Percentiles rank a stretch among this genome's conserved stretches.
These are phyloP conservation scores for Coniochaeta pulveracea DNA, from an alignment of 2,329 filamentous ascomycete species.

Conservation along the genomic window DNA sequence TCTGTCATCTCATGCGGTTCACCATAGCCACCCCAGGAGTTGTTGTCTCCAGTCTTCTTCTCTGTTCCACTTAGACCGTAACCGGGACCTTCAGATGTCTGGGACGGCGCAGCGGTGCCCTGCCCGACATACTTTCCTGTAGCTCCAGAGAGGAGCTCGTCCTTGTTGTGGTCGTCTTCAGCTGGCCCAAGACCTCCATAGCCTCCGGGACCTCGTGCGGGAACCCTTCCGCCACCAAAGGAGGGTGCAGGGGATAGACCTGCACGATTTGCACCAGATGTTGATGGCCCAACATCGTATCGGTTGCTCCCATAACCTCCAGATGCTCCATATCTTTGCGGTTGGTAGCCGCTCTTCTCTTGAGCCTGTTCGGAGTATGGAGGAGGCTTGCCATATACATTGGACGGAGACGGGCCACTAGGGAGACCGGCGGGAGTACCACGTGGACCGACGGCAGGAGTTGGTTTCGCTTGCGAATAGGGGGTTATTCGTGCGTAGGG, in stretches of 20 bases:
- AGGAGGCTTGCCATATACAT: constrained; percentile 15
- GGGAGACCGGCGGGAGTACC: constrained; percentile 22
- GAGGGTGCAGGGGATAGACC: constrained; percentile 4
- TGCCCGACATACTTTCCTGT: too few relatives aligned
- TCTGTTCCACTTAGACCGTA: too few relatives aligned
- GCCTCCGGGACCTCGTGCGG: constrained; percentile 34
- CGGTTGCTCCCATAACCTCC: constrained; percentile 41
- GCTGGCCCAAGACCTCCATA: constrained; percentile 48
- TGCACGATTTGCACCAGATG: constrained; percentile 14
- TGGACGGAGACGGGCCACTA: constrained; percentile 22
- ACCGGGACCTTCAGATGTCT: constrained; percentile 9
- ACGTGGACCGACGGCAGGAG: constrained; percentile 17
- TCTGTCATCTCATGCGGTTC: constrained; percentile 70
- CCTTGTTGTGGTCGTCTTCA: constrained; percentile 40
- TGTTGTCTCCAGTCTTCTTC: too few relatives aligned
- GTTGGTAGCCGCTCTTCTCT: too few relatives aligned
- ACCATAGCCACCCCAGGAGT: constrained; percentile 48
- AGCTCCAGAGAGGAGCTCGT: constrained; percentile 52
- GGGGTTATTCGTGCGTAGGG: constrained; percentile 40
- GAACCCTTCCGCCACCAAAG: background rate
- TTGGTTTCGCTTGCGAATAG: constrained; percentile 30
- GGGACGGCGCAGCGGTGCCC: constrained; percentile 20
- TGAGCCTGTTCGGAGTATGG: too few relatives aligned
- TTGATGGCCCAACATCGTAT: constrained; percentile 29
- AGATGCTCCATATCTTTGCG: constrained; percentile 30